Evolutionary conservation across 2,329 filamentous ascomycete species (phyloP), one percentile per base, ranked within the genome.

Genomic region (Penicillium frequentans): DNA sequence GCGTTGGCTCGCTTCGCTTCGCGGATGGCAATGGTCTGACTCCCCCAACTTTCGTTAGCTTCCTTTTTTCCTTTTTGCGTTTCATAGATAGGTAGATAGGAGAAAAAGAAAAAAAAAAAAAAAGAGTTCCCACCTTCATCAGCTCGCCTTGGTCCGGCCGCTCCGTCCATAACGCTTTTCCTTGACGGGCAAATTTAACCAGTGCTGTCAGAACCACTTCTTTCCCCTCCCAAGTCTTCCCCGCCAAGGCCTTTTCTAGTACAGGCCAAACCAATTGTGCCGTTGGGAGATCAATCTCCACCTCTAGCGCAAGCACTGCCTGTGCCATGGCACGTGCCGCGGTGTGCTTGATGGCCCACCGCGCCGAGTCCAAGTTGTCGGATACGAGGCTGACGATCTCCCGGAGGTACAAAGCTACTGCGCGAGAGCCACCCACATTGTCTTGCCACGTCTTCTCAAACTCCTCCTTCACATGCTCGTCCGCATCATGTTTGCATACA

Each of bases 201-300:
- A 95, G 91, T 6, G 90, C 88, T 44, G 86, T 82, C 3, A 98
- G 80, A 31, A 99, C 84, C 64, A 86, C 87, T 75, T 97, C 92
- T 71, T 99, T 99, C 23, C 91, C 91, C 0, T 89, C 84, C 81
- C 96, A 99, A 0, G 93, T 96, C 81, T 97, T 98, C 13, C 96
- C 86, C 2, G 86, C 84, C 42, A 98, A 77, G 1, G 90, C 86
- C 68, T 89, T 91, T 62, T 97, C 91, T 48, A 96, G 81, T 1
- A 88, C 84, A 0, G 90, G 90, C 93, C 93, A 99, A 23, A 97
- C 79, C 16, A 78, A 77, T 63, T 82, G 79, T 19, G 90, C 80
- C 42, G 87, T 85, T 3, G 80, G 69, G 19, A 82, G 79, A 59
- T 83, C 85, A 50, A 84, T 82, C 21, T 84, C 85, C 13, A 72